Conservation (phyloP, 2,329 filamentous ascomycete genomes). For the Fusarium sp. region DNA sequence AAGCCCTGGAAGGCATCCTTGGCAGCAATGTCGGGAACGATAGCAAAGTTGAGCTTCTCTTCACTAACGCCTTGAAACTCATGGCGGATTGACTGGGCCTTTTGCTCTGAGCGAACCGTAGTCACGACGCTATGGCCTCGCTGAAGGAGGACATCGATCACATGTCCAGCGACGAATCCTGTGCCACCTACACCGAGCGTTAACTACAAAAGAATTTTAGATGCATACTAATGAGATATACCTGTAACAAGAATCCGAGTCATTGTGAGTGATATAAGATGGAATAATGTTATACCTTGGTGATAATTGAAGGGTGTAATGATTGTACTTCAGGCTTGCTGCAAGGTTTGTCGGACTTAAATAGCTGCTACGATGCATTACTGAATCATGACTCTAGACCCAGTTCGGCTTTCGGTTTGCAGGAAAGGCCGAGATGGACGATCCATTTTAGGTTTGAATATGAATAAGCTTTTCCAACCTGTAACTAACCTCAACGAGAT, state of each 20-base stretch:
- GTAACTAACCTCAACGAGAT: background rate
- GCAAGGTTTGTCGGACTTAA: background rate
- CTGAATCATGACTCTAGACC: background rate
- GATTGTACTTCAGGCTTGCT: background rate
- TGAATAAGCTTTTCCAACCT: background rate
- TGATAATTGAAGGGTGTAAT: too few species aligned
- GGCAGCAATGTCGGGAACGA: background rate
- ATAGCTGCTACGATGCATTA: background rate
- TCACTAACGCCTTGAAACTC: background rate
- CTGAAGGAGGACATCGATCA: background rate
- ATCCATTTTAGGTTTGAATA: background rate
- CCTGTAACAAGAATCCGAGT: background rate
- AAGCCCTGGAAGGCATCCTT: background rate
- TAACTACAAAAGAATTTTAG: background rate
- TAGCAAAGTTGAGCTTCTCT: background rate
- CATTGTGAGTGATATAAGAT: background rate
- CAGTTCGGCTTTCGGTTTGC: background rate
- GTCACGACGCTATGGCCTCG: background rate
- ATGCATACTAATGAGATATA: background rate
- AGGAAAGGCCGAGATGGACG: background rate
- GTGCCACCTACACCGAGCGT: background rate
- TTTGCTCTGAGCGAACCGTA: background rate
- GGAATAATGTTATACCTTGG: rapidly evolving
- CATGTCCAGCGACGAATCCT: background rate
- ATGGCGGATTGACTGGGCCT: background rate